Base-by-base conservation (phyloP, 202 grass and related monocot genomes). In the Dendrocalamus latiflorus region DNA sequence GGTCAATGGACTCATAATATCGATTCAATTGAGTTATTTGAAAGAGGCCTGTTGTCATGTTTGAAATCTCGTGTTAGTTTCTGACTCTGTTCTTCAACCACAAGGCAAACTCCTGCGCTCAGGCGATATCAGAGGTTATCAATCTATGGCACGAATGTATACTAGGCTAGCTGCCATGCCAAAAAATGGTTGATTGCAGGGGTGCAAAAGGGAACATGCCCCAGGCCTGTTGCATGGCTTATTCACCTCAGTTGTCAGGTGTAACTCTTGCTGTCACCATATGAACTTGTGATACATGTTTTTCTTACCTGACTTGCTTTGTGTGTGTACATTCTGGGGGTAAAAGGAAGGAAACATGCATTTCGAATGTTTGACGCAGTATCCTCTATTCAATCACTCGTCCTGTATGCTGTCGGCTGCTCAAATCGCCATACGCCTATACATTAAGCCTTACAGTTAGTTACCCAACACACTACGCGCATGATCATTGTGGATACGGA, bases 91-190 rank as follows among this genome's bases (percentile, higher is more conserved):
- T 66, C 2, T 60, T 16, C 36, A n/a, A 76, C 4, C 21, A 22
- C 62, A 94, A n/a, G 92, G 92, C 21, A 94, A 91, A 83, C 92
- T 94, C 68, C 72, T 94, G 13, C 86, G 92, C 56, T 91, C 92
- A 0, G 92, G 92, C 0, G 92, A 94, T 63, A 72, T 91, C 64
- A 87, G 92, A 77, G 92, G 92, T 20, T 94, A n/a, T n/a, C n/a
- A n/a, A n/a, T n/a, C n/a, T n/a, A n/a, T n/a, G n/a, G n/a, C n/a
- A n/a, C n/a, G n/a, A n/a, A n/a, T n/a, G n/a, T n/a, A n/a, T n/a
- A n/a, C n/a, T n/a, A n/a, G n/a, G n/a, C n/a, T n/a, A 34, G 86
- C 84, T 67, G 92, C 89, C 4, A 85, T 91, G 84, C 84, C 93
- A 82, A 95, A 91, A 83, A 95, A 91, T 89, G 70, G 69, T 51